phyloP scores from a whole-genome alignment of 2,329 filamentous ascomycete species.

The Aureobasidium melanogenum region DNA sequence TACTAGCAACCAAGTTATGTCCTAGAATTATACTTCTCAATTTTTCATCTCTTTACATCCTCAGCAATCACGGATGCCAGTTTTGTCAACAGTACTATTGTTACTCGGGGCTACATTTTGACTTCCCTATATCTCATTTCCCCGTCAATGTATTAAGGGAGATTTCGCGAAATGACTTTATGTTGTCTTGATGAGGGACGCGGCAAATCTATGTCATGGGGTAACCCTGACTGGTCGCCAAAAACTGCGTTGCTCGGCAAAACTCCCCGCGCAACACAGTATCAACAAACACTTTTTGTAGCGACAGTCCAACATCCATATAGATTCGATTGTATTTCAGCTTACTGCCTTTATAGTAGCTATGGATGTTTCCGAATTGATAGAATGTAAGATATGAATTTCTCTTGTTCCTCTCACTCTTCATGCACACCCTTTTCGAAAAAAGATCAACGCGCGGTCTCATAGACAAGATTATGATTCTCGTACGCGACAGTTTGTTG shows the following conservation, averaged over 20 bases:
- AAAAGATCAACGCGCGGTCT: background rate
- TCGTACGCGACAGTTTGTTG: accelerated
- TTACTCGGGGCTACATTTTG: too few species aligned
- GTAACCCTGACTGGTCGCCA: background rate
- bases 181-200: background rate
- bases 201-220: background rate
- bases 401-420: background rate
- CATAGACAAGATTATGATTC: background rate
- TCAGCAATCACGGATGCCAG: too few species aligned
- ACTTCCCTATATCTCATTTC: too few species aligned
- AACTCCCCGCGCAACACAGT: background rate
- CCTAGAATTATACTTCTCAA: background rate
- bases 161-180: too few species aligned
- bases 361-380: background rate
- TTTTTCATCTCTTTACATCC: background rate
- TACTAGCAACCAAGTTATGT: background rate
- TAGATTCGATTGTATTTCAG: background rate
- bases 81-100: too few species aligned
- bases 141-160: too few species aligned
- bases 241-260: background rate
- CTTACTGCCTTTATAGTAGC: background rate
- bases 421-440: too few species aligned
- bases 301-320: background rate
- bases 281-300: background rate
- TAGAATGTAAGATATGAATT: background rate